Base-by-base conservation (phyloP, 441 rosid genomes). In the Adansonia rubrostipa region DNA sequence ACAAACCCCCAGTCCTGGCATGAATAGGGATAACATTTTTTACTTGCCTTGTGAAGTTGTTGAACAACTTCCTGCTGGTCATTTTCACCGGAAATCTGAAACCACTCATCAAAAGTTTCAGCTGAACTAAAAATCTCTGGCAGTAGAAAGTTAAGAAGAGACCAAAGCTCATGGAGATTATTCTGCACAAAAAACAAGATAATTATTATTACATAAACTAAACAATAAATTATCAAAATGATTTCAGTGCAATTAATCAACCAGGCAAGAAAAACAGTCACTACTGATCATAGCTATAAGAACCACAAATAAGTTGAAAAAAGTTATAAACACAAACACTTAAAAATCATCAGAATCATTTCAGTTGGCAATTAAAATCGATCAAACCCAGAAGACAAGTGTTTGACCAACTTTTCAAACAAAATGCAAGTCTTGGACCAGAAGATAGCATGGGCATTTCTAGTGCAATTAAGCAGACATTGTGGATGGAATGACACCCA, bases 81-180 rank as follows among this genome's bases (percentile, higher is more conserved):
- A 86, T 88, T 94, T 68, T 94, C 98, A 80, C 98, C 98, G 86
- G 99, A 96, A 73, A 96, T 96, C 88, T 97, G 99, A 83, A 97
- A 97, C 99, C 99, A 97, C 80, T 97, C 99, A 81, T 97, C 99
- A 90, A 97, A 97, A 80, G 98, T 94, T 87, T 97, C 98, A 74
- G 99, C 96, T n/a, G 98, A 97, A 89, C 97, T 94, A 85, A 97
- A 97, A 63, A 97, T 94, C 88, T 97, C 98, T 0, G 98, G 98
- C 61, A 97, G 88, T 62, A 94, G 83, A 74, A 97, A 97, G 91
- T 97, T 97, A 66, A 97, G 97, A 81, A 96, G 99, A 79, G 98
- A 86, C 99, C 98, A 97, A 76, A 97, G 85, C 77, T 97, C 99
- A 84, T 97, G 98, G 82, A 97, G 98, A 86, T 97, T 97, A 85